A percentile compares a stretch with the other conserved stretches of the same genome.
These are phyloP conservation scores for Tolypocladium endophyticum DNA, from an alignment of 2,329 filamentous ascomycete genomes.

Conservation along the genomic window DNA sequence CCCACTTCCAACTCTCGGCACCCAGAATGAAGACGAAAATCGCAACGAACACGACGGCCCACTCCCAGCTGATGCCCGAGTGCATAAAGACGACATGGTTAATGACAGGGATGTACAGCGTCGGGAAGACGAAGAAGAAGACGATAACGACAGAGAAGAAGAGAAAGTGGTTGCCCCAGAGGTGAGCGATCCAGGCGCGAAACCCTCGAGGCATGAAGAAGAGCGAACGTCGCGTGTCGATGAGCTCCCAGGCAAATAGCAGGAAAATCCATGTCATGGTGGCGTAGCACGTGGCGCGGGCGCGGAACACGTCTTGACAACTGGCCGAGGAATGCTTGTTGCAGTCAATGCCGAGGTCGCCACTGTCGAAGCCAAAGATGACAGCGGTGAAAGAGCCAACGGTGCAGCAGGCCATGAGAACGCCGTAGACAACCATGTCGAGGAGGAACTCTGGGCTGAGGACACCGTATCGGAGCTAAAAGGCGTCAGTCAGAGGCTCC, in stretches of 20 bases:
- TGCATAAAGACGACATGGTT: constrained; percentile 49
- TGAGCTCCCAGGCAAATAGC: constrained; percentile 68
- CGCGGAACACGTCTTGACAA: constrained; percentile 55
- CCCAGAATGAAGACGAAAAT: constrained; percentile 45
- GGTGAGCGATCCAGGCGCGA: constrained; percentile 54
- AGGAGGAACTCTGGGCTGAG: constrained; percentile 55
- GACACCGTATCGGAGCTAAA: constrained; percentile 37
- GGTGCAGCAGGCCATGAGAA: constrained; percentile 55
- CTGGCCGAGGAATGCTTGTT: constrained; percentile 41
- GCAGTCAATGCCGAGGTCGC: constrained; percentile 45
- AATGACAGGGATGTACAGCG: constrained; percentile 47
- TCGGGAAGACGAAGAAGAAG: constrained; percentile 34
- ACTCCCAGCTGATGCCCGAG: constrained; percentile 48
- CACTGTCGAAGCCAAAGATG: constrained; percentile 36
- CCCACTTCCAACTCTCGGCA: constrained; percentile 47
- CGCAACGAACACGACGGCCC: constrained; percentile 47
- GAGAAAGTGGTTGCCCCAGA: constrained; percentile 62
- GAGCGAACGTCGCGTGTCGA: constrained; percentile 58
- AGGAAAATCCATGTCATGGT: constrained; percentile 65
- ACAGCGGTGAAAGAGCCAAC: constrained; percentile 41
- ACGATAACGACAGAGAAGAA: constrained; percentile 48
- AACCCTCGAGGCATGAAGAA: constrained; percentile 61
- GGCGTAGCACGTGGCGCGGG: constrained; percentile 63
- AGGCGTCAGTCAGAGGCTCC: not conserved
- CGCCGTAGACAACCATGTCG: constrained; percentile 56